Evolutionary conservation across 352 stramenopile species (phyloP).

Genomic region (Pythium biforme): DNA sequence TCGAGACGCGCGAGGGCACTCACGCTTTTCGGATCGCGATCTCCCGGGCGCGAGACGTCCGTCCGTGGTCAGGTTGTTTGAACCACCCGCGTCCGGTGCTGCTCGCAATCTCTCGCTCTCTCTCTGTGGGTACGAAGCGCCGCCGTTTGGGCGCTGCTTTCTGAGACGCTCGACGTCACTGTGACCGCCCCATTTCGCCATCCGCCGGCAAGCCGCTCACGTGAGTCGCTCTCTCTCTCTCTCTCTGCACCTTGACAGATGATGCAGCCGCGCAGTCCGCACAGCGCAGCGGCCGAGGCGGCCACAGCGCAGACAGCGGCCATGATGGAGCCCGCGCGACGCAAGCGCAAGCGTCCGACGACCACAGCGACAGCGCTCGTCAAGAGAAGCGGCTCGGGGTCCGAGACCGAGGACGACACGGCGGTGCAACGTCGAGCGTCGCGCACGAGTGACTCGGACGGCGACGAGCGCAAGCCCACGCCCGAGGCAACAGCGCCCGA

Average conservation of each 20-base stretch:
- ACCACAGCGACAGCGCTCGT: not conserved
- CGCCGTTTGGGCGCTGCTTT: not conserved
- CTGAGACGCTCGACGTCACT: slow-evolving; percentile 15
- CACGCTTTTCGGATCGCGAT: slow-evolving; percentile 13
- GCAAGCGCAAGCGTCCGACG: slow-evolving; percentile 18
- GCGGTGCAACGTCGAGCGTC: not conserved
- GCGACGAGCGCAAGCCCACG: not conserved
- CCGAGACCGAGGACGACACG: not conserved
- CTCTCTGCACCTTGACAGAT: not conserved
- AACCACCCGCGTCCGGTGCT: no score
- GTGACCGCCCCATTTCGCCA: not conserved
- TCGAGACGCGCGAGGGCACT: slow-evolving; percentile 13
- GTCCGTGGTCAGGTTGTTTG: no score
- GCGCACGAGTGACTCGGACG: not conserved
- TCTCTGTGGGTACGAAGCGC: slow-evolving; percentile 8
- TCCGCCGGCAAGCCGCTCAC: not conserved
- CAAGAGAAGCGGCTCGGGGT: not conserved
- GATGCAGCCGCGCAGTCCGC: slow-evolving; percentile 20
- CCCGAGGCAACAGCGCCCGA: not conserved
- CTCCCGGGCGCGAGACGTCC: not conserved
- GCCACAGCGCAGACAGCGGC: not conserved
- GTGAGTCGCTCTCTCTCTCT: no score
- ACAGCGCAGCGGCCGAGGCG: not conserved
- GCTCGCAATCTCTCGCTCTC: not conserved
- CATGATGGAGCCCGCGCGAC: slow-evolving; percentile 6